Evolutionary conservation across 2,329 filamentous ascomycete genomes (phyloP), one percentile per base, ranked within the genome.

Genomic region (Penicillium corylophilum): DNA sequence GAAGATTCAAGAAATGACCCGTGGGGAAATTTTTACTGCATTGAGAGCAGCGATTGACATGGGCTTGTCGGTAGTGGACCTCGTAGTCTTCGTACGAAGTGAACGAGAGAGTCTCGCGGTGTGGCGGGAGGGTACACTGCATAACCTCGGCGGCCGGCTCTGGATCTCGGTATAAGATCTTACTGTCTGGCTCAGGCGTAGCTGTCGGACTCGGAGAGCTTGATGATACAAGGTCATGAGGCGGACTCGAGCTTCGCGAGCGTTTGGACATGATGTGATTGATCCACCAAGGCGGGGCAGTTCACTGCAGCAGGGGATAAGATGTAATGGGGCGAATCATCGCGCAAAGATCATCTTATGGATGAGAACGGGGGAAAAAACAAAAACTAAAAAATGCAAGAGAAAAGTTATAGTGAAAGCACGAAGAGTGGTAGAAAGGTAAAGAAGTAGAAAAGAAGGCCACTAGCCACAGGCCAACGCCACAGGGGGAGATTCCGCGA

Each of bases 1-100:
- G 94, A 41, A 97, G 73, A 50, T 81, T 79, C 45, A 99, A 79
- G 48, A 94, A 85, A 68, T 92, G 86, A 31, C 86, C 81, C 0
- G 90, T 91, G 1, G 94, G 94, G 56, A 97, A 90, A 69, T 96
- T 97, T 69, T 83, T 90, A 49, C 82, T 79, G 70, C 94, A 99
- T 65, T 91, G 87, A 9, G 85, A 77, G 68, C 94, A 99, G 39
- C 93, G 84, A 70, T 96, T 92, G 54, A 84, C 82, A 71, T 97
- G 94, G 20, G 81, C 78, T 66, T 89, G 86, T 59, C 78, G 80
- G 74, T 96, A 96, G 70, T 99, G 94, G 8, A 86, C 75, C 68
- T 96, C 91, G 72, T 95, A 96, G 15, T 91, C 89, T 52, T 85
- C 81, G 66, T 90, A 91, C 0, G 85, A 85, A 22, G 76, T 68